Evolutionary conservation across 106 monocot genomes (phyloP), one percentile per base, ranked within the genome.

Genomic region (Allium cepa): DNA sequence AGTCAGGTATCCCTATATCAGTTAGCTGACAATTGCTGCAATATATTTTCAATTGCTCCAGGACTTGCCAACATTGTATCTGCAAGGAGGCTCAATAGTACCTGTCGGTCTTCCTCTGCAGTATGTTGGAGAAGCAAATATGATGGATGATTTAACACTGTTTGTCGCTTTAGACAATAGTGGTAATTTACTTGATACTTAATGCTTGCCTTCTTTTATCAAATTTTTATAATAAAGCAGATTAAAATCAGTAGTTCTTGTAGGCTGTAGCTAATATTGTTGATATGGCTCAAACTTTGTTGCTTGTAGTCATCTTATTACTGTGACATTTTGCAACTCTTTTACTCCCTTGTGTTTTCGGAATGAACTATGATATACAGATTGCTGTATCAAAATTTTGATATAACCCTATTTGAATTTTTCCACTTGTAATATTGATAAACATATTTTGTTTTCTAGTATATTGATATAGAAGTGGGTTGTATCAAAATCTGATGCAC

Each of bases 81-180:
- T 99, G 73, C 78, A 81, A 90, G 99, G 99, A 73, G 99, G 99
- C 46, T 79, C 92, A 73, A 99, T 99, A 72, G 72, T 99, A 72
- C 99, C 99, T 56, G 77, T 87, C 28, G 99, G 92, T 10, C 90
- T 63, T 61, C 75, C 92, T 56, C 36, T 87, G 69, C 86, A 99
- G 55, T 87, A 99, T 80, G 79, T 99, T 75, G 79, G 84, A 68
- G 92, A 99, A 81, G 76, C 82, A 70, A 90, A 81, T 48, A 70
- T 45, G 57, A 72, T 73, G 0, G 93, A 99, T 78, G 82, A 89
- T 9, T 73, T 99, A 46, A 79, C 81, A 58, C 84, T 99, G 17
- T 62, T 90, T 67, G 63, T 99, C 71, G 84, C 92, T 67, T 86
- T 99, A 59, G 81, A 90, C 73, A 74, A 81, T 70, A 56, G 77